Conservation (phyloP, 1,284 basidiomycete genomes). For the Austroboletus novae-zelandiae region DNA sequence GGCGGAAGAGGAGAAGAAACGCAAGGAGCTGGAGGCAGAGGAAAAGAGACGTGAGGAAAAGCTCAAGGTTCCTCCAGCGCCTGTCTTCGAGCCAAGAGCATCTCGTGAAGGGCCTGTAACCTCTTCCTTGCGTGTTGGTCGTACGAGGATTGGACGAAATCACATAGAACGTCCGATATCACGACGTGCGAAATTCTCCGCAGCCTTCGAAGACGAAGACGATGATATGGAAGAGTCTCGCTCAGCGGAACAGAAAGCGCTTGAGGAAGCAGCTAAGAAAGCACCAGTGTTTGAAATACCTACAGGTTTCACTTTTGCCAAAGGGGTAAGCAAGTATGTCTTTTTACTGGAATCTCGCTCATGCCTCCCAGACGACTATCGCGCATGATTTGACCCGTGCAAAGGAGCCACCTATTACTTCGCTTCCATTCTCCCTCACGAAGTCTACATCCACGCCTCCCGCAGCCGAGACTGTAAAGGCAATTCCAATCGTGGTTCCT, state of each 20-base stretch:
- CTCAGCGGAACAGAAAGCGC: slow-evolving; percentile 40
- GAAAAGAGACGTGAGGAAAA: slow-evolving; percentile 22
- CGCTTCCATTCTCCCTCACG: slow-evolving; percentile 64
- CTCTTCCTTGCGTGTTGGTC: slow-evolving; percentile 66
- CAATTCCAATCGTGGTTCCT: slow-evolving; percentile 1
- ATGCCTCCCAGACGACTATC: slow-evolving; percentile 30
- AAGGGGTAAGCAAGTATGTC: slow-evolving; percentile 46
- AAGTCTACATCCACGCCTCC: slow-evolving; percentile 29
- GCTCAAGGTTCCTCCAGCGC: slow-evolving; percentile 21
- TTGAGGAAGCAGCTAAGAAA: slow-evolving; percentile 53
- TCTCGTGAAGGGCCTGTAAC: slow-evolving; percentile 28
- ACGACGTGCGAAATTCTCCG: slow-evolving; percentile 56
- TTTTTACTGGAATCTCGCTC: slow-evolving; percentile 1
- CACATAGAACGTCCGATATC: slow-evolving; percentile 50
- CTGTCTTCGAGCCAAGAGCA: slow-evolving; percentile 22
- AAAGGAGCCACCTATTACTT: slow-evolving; percentile 62
- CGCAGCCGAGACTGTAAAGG: slow-evolving; percentile 3
- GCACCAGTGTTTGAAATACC: slow-evolving; percentile 58
- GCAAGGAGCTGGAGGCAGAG: slow-evolving; percentile 19
- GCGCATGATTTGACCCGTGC: slow-evolving; percentile 40
- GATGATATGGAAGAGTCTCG: slow-evolving; percentile 48
- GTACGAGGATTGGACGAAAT: slow-evolving; percentile 50
- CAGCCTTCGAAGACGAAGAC: slow-evolving; percentile 59
- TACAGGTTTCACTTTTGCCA: slow-evolving; percentile 65
- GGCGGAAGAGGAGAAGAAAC: slow-evolving; percentile 23